phyloP scores from a whole-genome alignment of 2,329 filamentous ascomycete genomes.

The Lachnellula hyalina region DNA sequence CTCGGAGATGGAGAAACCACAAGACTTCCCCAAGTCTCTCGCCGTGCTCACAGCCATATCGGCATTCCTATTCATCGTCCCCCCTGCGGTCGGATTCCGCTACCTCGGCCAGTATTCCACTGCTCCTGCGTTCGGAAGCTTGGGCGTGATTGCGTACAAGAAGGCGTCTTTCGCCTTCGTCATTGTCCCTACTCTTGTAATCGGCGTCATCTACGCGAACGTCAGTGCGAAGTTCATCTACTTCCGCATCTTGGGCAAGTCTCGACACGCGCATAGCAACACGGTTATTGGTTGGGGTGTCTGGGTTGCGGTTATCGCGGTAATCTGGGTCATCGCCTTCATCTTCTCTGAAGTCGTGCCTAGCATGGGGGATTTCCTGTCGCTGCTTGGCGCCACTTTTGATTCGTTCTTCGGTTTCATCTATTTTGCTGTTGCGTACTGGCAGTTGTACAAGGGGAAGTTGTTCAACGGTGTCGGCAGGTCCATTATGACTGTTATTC shows the following conservation, averaged over 20 bases:
- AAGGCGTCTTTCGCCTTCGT: constrained; percentile 46
- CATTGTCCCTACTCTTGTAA: constrained; percentile 44
- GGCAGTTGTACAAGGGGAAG: constrained; percentile 37
- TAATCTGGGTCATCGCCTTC: constrained; percentile 40
- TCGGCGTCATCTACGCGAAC: constrained; percentile 46
- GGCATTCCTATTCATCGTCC: constrained; percentile 43
- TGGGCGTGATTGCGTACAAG: constrained; percentile 40
- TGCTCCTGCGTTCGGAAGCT: constrained; percentile 43
- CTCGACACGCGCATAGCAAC: constrained; percentile 41
- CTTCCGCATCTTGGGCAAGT: constrained; percentile 38
- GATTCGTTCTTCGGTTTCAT: constrained; percentile 48
- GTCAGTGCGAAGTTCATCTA: constrained; percentile 44
- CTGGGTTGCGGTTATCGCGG: constrained; percentile 38
- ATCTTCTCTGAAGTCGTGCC: constrained; percentile 45
- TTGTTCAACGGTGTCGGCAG: constrained; percentile 35
- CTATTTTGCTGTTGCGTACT: constrained; percentile 46
- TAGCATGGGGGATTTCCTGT: constrained; percentile 46
- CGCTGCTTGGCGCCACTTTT: constrained; percentile 42
- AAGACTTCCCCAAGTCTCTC: constrained; percentile 46
- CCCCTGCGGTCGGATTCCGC: constrained; percentile 43
- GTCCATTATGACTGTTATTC: constrained; percentile 39
- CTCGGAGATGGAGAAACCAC: constrained; percentile 43
- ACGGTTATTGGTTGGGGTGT: constrained; percentile 43
- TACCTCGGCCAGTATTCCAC: constrained; percentile 46
- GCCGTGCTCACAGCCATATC: constrained; percentile 41